A percentile compares a stretch with the other conserved stretches of the same genome.
Conservation (phyloP, 352 stramenopile genomes). For the Phytophthora capsici region DNA sequence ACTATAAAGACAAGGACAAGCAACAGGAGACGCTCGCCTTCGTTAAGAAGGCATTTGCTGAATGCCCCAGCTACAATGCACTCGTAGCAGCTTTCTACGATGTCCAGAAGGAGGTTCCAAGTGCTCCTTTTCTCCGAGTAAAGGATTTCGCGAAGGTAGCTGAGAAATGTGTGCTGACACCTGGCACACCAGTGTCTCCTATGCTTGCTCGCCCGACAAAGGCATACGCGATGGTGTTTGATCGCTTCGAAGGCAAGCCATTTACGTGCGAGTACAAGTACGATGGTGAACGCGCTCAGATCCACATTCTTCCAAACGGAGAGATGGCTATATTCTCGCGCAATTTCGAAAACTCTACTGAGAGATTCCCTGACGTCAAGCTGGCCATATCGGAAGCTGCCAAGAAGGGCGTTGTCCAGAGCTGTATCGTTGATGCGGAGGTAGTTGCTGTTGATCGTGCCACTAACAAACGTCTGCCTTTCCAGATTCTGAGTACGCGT, state of each 20-base stretch:
- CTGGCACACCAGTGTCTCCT: conserved; percentile 97
- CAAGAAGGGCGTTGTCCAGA: conserved; percentile 63
- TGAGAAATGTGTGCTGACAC: conserved; percentile 90
- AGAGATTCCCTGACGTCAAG: conserved; percentile 95
- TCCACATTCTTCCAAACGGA: conserved; percentile 91
- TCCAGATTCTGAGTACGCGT: conserved; percentile 98
- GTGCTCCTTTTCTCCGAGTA: conserved; percentile 51
- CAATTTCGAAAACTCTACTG: conserved; percentile 98
- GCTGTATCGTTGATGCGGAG: conserved; percentile 98
- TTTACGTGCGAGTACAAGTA: conserved; percentile 99
- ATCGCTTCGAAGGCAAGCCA: conserved; percentile 94
- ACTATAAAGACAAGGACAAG: conserved; percentile 82
- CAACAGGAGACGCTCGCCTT: conserved; percentile 90
- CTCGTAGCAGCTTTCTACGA: conserved; percentile 92
- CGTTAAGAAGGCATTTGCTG: conserved; percentile 98
- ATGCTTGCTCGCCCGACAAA: conserved; percentile 99
- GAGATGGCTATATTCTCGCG: conserved; percentile 97
- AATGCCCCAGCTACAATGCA: conserved; percentile 97
- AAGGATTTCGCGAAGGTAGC: conserved; percentile 67
- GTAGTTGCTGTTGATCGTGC: conserved; percentile 98
- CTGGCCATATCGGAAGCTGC: conserved; percentile 71
- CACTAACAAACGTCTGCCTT: conserved; percentile 97
- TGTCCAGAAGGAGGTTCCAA: conserved; percentile 51
- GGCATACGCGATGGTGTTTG: conserved; percentile 95
- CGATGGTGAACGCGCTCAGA: conserved; percentile 98